phyloP scores from a whole-genome alignment of 345 rosid genomes.

The Populus davidiana region DNA sequence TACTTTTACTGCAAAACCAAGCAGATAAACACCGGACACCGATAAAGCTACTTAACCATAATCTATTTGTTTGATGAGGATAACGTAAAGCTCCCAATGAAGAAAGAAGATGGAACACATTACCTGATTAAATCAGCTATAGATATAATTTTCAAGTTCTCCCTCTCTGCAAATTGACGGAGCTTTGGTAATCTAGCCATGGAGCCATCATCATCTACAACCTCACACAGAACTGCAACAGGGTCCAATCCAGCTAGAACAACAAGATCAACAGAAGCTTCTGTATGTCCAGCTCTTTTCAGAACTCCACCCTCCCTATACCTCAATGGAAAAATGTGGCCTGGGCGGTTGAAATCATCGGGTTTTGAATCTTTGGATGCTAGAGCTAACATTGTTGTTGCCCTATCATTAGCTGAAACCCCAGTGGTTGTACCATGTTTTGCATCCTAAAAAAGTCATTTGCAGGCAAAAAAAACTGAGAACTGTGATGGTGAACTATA shows the following conservation, averaged over 20 bases:
- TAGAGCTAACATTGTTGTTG: conserved; percentile 69
- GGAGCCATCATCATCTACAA: conserved; percentile 88
- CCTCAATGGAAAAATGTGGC: conserved; percentile 78
- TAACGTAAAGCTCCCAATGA: neutral
- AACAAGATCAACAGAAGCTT: conserved; percentile 86
- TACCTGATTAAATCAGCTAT: conserved; percentile 86
- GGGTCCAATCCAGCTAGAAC: conserved; percentile 78
- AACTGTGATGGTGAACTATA: neutral
- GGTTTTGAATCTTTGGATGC: conserved; percentile 81
- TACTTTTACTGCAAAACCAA: too few relatives aligned
- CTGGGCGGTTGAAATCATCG: conserved; percentile 82
- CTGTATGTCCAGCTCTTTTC: conserved; percentile 94
- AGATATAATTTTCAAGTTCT: conserved; percentile 62
- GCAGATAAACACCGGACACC: neutral
- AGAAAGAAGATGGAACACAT: neutral
- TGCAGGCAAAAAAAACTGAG: conserved; percentile 1
- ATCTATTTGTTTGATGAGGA: neutral
- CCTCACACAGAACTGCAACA: conserved; percentile 73
- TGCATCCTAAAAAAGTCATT: conserved; percentile 57
- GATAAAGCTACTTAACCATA: neutral
- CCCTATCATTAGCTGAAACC: conserved; percentile 84
- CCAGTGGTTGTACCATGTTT: conserved; percentile 90
- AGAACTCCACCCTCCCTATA: conserved; percentile 87
- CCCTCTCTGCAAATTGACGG: conserved; percentile 54
- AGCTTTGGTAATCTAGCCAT: conserved; percentile 87